Percentiles rank a stretch among this genome's conserved stretches.
phyloP scores from a whole-genome alignment of 345 rosid species.

The Lepidium aucheri region DNA sequence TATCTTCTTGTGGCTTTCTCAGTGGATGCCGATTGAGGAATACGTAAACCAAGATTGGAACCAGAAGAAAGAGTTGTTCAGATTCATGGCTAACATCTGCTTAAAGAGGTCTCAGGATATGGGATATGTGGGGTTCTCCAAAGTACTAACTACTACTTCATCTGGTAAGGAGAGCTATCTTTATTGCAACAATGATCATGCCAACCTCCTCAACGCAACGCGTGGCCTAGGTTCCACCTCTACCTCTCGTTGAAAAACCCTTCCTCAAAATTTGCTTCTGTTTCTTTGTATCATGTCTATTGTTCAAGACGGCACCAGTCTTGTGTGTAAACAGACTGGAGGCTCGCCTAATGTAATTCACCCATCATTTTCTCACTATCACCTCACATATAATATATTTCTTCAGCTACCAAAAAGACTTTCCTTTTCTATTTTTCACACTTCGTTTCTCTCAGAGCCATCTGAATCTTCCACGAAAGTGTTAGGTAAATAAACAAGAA shows the following conservation, averaged over 20 bases:
- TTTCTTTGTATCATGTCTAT: neutral
- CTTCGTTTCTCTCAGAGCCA: too few species aligned
- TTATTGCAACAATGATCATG: slow-evolving; percentile 34
- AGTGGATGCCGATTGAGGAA: slow-evolving; percentile 74
- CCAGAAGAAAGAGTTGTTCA: slow-evolving; percentile 32
- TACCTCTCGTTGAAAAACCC: neutral
- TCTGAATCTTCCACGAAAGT: too few species aligned
- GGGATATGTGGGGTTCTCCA: slow-evolving; percentile 45
- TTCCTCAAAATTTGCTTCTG: neutral
- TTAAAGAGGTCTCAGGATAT: slow-evolving; percentile 21
- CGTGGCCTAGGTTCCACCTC: neutral
- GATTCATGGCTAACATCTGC: slow-evolving; percentile 47
- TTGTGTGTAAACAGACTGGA: neutral
- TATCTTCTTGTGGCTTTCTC: too few species aligned
- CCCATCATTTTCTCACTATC: too few species aligned
- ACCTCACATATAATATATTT: neutral
- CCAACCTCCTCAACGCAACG: neutral
- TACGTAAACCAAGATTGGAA: slow-evolving; percentile 55
- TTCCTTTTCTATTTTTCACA: neutral
- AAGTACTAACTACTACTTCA: slow-evolving; percentile 26
- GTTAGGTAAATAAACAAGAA: too few species aligned
- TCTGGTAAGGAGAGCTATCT: slow-evolving; percentile 35
- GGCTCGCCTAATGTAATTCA: neutral
- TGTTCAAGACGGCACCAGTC: neutral
- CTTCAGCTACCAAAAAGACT: neutral